Conservation (phyloP, 2,329 filamentous ascomycete genomes). For the Aureobasidium leucospermi region DNA sequence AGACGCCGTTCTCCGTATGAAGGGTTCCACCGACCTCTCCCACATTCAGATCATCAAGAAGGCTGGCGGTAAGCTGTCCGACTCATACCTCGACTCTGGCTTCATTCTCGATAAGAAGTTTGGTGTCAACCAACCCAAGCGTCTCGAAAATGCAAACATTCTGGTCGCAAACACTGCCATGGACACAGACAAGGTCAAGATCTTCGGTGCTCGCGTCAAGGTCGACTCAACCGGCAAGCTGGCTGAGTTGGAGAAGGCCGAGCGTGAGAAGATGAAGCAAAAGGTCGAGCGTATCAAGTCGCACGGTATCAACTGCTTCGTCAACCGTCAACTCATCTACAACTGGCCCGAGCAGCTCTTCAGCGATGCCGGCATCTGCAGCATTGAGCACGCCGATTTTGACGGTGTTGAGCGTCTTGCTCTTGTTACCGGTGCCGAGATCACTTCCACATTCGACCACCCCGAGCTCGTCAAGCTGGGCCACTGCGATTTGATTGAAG, state of each 20-base stretch:
- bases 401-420: slow-evolving; percentile 94
- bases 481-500: slow-evolving; percentile 90
- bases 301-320: slow-evolving; percentile 99
- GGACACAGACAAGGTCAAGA: slow-evolving; percentile 99
- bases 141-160: slow-evolving; percentile 96
- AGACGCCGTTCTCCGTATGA: slow-evolving; percentile 84
- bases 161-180: slow-evolving; percentile 96
- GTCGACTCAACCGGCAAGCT: slow-evolving; percentile 94
- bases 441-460: slow-evolving; percentile 95
- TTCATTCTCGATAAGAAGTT: slow-evolving; percentile 99
- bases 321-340: slow-evolving; percentile 98
- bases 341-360: slow-evolving; percentile 99
- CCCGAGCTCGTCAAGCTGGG: slow-evolving; percentile 95
- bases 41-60: slow-evolving; percentile 99
- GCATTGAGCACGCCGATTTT: slow-evolving; percentile 98
- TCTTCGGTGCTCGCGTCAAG: slow-evolving; percentile 95
- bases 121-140: slow-evolving; percentile 95
- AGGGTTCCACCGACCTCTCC: slow-evolving; percentile 85
- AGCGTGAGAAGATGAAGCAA: slow-evolving; percentile 98
- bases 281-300: slow-evolving; percentile 99
- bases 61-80: slow-evolving; percentile 90
- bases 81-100: slow-evolving; percentile 95
- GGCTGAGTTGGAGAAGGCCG: slow-evolving; percentile 95
- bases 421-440: slow-evolving; percentile 93
- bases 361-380: slow-evolving; percentile 94